phyloP scores from a whole-genome alignment of 148 eudicot species.

The Euryodendron excelsum region DNA sequence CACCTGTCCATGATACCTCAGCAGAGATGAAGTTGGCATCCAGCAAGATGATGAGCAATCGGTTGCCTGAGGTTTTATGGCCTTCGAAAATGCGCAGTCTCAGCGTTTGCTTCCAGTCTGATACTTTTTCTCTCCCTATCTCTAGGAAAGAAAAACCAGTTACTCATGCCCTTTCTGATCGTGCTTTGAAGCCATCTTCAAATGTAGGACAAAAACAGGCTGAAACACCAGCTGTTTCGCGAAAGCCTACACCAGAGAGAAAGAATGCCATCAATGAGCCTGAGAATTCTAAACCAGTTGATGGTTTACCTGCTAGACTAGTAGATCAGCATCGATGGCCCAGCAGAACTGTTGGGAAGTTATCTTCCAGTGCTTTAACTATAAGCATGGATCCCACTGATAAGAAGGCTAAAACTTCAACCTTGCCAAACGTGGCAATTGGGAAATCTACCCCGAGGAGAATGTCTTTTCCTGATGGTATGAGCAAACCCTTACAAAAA shows the following conservation, averaged over 20 bases:
- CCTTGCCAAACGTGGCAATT: slow-evolving; percentile 22
- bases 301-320: slow-evolving; percentile 45
- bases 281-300: slow-evolving; percentile 81
- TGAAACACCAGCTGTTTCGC: slow-evolving; percentile 33
- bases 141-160: slow-evolving; percentile 68
- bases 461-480: slow-evolving; percentile 49
- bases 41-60: slow-evolving; percentile 44
- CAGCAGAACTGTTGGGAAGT: slow-evolving; percentile 58
- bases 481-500: slow-evolving; percentile 45
- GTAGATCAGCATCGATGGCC: slow-evolving; percentile 91
- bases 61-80: slow-evolving; percentile 76
- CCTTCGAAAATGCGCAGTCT: slow-evolving; percentile 91
- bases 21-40: slow-evolving; percentile 44
- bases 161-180: slow-evolving; percentile 63
- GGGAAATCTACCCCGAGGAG: slow-evolving; percentile 47
- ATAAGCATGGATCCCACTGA: slow-evolving; percentile 56
- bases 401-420: slow-evolving; percentile 33
- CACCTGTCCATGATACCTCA: slow-evolving; percentile 66
- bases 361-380: slow-evolving; percentile 31
- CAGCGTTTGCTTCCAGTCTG: slow-evolving; percentile 80
- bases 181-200: slow-evolving; percentile 67
- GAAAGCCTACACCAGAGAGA: slow-evolving; percentile 86
- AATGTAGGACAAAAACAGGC: slow-evolving; percentile 57
- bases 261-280: slow-evolving; percentile 58
- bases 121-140: slow-evolving; percentile 61